These are phyloP conservation scores for Diaporthe caulivora DNA, from an alignment of 2,329 filamentous ascomycete genomes.

Conservation along the genomic window DNA sequence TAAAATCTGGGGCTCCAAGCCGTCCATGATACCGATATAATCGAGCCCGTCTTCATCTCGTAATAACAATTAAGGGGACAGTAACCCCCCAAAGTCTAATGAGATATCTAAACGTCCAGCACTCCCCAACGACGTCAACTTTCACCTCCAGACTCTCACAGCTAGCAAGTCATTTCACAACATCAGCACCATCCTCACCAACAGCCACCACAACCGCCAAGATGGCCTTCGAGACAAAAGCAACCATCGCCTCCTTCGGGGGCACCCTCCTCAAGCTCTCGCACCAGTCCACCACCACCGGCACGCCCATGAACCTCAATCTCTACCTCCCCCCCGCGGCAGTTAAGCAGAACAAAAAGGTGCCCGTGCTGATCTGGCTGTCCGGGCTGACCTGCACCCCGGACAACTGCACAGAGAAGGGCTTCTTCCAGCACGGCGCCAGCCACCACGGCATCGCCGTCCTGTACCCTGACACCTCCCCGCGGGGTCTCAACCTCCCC, in stretches of 20 bases:
- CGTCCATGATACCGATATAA: conserved; percentile 32
- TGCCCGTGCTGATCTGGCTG: conserved; percentile 92
- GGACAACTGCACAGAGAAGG: conserved; percentile 85
- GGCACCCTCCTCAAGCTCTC: conserved; percentile 95
- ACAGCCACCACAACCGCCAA: conserved; percentile 42
- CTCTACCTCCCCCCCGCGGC: conserved; percentile 88
- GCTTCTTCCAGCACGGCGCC: conserved; percentile 91
- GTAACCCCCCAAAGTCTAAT: background rate
- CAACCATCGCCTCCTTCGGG: conserved; percentile 90
- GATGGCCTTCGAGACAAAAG: conserved; percentile 91
- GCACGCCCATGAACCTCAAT: conserved; percentile 92
- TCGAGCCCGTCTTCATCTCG: conserved; percentile 1
- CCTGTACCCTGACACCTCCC: conserved; percentile 94
- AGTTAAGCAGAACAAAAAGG: conserved; percentile 64
- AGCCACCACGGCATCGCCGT: conserved; percentile 87
- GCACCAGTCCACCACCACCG: conserved; percentile 82
- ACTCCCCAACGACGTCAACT: conserved; percentile 15
- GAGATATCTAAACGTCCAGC: conserved; percentile 35
- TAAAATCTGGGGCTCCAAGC: background rate
- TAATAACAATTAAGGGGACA: background rate
- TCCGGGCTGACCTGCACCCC: conserved; percentile 95
- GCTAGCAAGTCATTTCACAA: conserved; percentile 34
- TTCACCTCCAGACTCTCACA: conserved; percentile 34
- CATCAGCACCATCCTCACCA: conserved; percentile 10
- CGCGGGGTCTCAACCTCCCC: conserved; percentile 82